Evolutionary conservation across 192 early-diverging fungal genomes (phyloP), one percentile per base, ranked within the genome.

Genomic region (Linnemannia zychae): DNA sequence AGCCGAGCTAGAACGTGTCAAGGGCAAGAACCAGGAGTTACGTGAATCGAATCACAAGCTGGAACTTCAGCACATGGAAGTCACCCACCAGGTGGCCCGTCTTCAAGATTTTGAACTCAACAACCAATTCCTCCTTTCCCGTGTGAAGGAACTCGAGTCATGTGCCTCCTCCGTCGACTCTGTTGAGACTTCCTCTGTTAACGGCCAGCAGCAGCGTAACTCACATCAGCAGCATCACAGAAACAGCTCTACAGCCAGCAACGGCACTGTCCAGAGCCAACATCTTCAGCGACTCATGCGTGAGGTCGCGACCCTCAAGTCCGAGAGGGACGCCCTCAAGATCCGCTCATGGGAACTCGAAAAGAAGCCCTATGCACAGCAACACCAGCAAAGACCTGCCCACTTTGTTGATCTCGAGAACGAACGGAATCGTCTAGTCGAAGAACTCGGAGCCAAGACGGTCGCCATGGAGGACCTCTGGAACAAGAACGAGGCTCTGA

Each of bases 391-490:
- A 0, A 74, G 83, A 11, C 77, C 83, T n/a, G 76, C 83, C 1
- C 76, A 85, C 20, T 75, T 76, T 33, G 67, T 85, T 37, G 83
- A 85, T 49, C 74, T 85, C 33, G 83, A 85, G 44, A 85, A 85
- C 44, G 83, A 85, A 28, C 83, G 83, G 7, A 85, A 76, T 50
- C 83, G 83, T 28, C n/a, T 85, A 28, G 65, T 85, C 5, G 83
- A 85, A 20, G 83, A 85, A 34, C 74, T 85, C 12, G 70, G 83
- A 6, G 72, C 57, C 46, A 85, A 85, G 67, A 85, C 83, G 0
- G 83, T 85, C 33, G 77, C 83, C 9, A 85, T 78, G 78, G 83
- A 85, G 50, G 83, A 85, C 16, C 70, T 85, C 22, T 85, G 83
- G 83, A 85, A 85, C 57, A 85, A 85, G 70, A 85, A 85, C 50